A percentile compares a stretch with the other conserved stretches of the same genome.
phyloP scores from a whole-genome alignment of 2,329 filamentous ascomycete species.

The Aspergillus sp. region DNA sequence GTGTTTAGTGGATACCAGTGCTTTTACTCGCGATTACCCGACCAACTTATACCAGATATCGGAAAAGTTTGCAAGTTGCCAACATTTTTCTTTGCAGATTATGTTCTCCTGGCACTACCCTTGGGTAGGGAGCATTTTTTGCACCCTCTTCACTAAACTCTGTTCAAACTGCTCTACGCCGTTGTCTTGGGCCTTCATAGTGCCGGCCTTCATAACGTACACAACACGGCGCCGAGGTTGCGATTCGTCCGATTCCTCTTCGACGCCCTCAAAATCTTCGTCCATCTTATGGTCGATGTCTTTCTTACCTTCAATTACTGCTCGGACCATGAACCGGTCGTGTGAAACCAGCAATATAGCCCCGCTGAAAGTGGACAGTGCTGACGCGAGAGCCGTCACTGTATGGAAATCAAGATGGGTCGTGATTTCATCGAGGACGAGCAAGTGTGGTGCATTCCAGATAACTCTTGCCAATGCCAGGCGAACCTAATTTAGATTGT shows the following conservation, averaged over 20 bases:
- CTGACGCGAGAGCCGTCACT: constrained; percentile 68
- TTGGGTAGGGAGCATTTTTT: constrained; percentile 40
- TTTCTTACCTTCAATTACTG: constrained; percentile 65
- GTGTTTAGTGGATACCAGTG: too few relatives aligned
- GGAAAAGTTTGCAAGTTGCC: too few relatives aligned
- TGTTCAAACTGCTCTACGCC: constrained; percentile 68
- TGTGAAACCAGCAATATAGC: constrained; percentile 77
- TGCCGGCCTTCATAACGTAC: constrained; percentile 61
- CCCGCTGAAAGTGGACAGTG: constrained; percentile 68
- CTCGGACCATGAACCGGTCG: constrained; percentile 77
- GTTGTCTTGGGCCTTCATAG: constrained; percentile 54
- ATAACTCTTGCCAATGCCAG: constrained; percentile 68
- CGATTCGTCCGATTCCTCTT: constrained; percentile 46
- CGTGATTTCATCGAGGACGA: constrained; percentile 78
- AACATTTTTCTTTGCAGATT: too few relatives aligned
- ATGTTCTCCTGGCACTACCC: not conserved
- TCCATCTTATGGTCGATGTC: constrained; percentile 40
- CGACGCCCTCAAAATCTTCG: constrained; percentile 48
- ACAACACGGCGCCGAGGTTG: constrained; percentile 53
- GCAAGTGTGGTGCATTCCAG: constrained; percentile 66
- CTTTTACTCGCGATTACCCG: too few relatives aligned
- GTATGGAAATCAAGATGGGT: constrained; percentile 85
- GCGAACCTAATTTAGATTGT: constrained; percentile 42
- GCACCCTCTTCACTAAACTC: constrained; percentile 60
- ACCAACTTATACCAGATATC: too few relatives aligned